Evolutionary conservation across 768 basidiomycete species (phyloP).

Genomic region (Trametes maxima): DNA sequence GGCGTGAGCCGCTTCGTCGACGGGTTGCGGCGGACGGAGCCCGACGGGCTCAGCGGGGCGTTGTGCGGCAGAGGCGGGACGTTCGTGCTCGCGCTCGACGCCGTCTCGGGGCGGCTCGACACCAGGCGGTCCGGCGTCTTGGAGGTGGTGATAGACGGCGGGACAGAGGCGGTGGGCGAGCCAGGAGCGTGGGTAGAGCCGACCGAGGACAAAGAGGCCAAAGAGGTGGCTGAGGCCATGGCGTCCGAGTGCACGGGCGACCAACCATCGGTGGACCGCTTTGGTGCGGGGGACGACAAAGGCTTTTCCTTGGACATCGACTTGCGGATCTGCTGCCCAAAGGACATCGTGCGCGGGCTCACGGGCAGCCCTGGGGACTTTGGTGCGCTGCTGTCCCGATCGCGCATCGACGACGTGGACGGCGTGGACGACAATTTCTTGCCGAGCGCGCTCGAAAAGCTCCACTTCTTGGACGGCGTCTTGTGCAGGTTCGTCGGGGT

Average conservation of each 20-base stretch:
- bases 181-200: conserved; percentile 60
- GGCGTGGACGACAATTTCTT: conserved; percentile 71
- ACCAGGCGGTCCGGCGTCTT: conserved; percentile 68
- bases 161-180: conserved; percentile 22
- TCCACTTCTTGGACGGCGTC: conserved; percentile 96
- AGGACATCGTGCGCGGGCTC: conserved; percentile 68
- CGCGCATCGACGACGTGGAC: conserved; percentile 55
- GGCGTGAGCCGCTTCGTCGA: conserved; percentile 82
- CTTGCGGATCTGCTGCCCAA: conserved; percentile 69
- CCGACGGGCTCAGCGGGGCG: conserved; percentile 71
- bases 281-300: conserved; percentile 46
- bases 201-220: conserved; percentile 73
- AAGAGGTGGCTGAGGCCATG: conserved; percentile 77
- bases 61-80: conserved; percentile 56
- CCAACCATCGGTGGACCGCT: conserved; percentile 51
- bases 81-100: conserved; percentile 75
- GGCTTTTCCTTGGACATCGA: conserved; percentile 69
- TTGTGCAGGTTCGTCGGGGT: conserved; percentile 46
- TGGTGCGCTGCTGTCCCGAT: conserved; percentile 33
- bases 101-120: conserved; percentile 71
- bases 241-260: conserved; percentile 70
- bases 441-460: conserved; percentile 84
- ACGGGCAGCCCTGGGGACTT: conserved; percentile 59
- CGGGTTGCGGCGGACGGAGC: conserved; percentile 67
- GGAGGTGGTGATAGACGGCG: conserved; percentile 43